A percentile compares a stretch with the other conserved stretches of the same genome.
Conservation (phyloP, 2,329 filamentous ascomycete species). For the Sarocladium kiliense region DNA sequence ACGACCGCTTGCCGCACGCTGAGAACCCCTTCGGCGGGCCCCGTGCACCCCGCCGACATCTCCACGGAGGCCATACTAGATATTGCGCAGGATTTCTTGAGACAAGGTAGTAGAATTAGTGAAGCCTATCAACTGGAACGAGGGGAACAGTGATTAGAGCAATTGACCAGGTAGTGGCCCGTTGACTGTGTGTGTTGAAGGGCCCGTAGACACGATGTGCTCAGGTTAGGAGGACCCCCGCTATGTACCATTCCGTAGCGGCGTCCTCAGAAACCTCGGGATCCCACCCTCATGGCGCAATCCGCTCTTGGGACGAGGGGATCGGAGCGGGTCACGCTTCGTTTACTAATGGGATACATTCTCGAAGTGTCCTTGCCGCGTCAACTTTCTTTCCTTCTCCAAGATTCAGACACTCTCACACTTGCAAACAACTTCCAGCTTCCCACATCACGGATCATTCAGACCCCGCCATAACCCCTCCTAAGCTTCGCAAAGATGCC, state of each 20-base stretch:
- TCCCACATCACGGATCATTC: too few relatives aligned
- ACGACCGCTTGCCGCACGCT: not conserved
- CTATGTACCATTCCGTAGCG: not conserved
- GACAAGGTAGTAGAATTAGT: too few relatives aligned
- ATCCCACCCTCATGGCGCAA: not conserved
- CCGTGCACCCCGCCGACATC: not conserved
- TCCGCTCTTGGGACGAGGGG: not conserved
- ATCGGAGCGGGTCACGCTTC: not conserved
- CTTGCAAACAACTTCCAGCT: not conserved
- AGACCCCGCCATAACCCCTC: not conserved
- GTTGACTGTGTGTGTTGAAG: too few relatives aligned
- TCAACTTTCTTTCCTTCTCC: not conserved
- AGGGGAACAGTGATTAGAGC: too few relatives aligned
- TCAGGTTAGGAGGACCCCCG: too few relatives aligned
- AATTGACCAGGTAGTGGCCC: too few relatives aligned
- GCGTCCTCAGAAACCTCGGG: not conserved
- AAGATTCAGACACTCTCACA: not conserved
- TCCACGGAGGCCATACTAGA: not conserved
- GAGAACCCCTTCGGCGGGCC: not conserved
- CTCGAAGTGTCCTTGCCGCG: not conserved
- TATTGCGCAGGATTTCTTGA: too few relatives aligned
- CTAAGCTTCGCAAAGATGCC: not conserved
- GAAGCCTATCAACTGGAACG: too few relatives aligned
- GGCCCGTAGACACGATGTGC: too few relatives aligned
- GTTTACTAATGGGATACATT: not conserved